Evolutionary conservation across 371 early-diverging fungal species (phyloP), one percentile per base, ranked within the genome.

Genomic region (Chytridium lagenaria): DNA sequence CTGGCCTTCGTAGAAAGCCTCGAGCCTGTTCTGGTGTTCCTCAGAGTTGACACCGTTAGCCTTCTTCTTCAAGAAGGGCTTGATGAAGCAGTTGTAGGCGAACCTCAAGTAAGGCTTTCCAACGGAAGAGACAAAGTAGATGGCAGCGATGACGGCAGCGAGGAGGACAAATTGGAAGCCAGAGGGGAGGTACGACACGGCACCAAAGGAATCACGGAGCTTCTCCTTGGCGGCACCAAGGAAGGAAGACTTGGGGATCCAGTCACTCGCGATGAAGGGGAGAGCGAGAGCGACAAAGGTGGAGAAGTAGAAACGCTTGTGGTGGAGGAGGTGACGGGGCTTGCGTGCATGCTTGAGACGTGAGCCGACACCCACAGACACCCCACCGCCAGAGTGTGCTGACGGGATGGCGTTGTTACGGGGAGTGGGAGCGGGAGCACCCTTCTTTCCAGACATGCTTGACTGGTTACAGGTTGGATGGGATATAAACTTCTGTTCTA

Each of bases 1-100:
- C 76, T 92, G 92, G 44, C 88, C 91, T 72, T 87, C 86, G 76
- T 92, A 92, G 74, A 92, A 92, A n/a, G 85, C 79, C 77, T 92
- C 92, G 22, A 92, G 80, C 1, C 92, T 84, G 31, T 82, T 81
- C 74, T 91, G 90, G 73, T 87, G 88, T 33, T 90, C 86, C 0
- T 74, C 85, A 78, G 76, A 73, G 69, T 83, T 76, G 52, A 81
- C 50, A 34, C 80, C 79, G 31, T 59, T 49, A 23, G 73, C 30
- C 76, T 79, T 78, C 59, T 83, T 84, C 44, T 84, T 82, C 57
- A 91, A 87, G 68, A 93, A 82, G 15, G 91, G 92, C 73, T 91
- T 92, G 76, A 94, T 81, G 79, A 93, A 93, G 74, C 93, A 93
- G 19, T 80, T 79, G 75, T 74, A 81, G 22, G 82, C 82, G 55